Evolutionary conservation across 2,329 filamentous ascomycete species (phyloP), one percentile per base, ranked within the genome.

Genomic region (Cordyceps javanica): DNA sequence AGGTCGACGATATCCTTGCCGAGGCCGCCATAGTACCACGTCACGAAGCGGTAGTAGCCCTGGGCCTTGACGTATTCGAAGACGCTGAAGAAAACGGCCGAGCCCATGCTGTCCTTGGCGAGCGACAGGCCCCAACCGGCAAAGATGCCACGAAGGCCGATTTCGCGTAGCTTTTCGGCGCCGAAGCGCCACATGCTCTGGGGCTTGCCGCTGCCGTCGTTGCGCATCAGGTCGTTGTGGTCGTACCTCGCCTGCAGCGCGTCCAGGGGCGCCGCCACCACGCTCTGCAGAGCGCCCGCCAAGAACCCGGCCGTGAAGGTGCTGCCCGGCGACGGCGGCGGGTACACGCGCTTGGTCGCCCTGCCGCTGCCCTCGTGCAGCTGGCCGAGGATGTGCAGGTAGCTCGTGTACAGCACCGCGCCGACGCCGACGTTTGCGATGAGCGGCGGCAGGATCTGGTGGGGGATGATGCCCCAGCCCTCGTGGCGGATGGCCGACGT

Each of bases 1-100:
- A 77, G 63, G 57, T 82, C 74, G 53, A 85, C 72, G 13, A 75
- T 76, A 34, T 82, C 77, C 41, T 77, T 75, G 28, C 75, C 78
- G 25, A 84, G 69, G 1, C 78, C 79, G 28, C 85, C 82, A 63
- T 91, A 91, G 67, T 86, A 89, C 74, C 82, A 85, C 14, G 80
- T 82, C 32, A 91, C 82, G 66, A 88, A 91, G 45, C 75, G 75
- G 70, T 90, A 90, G 71, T 89, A 76, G 13, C 79, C 78, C 67
- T 91, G 88, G 11, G 84, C 86, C 68, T 91, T 91, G 66, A 91
- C 75, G 49, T 84, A 89, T 71, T 92, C 89, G 62, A 92, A 91
- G 0, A 82, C 82, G 64, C 81, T 82, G 70, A 92, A 92, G 77
- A 90, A 90, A 19, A 89, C 71, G 36, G 85, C 88, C 55, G 81